Evolutionary conservation across 2,329 filamentous ascomycete species (phyloP), one percentile per base, ranked within the genome.

Genomic region (Zarea fungicola): DNA sequence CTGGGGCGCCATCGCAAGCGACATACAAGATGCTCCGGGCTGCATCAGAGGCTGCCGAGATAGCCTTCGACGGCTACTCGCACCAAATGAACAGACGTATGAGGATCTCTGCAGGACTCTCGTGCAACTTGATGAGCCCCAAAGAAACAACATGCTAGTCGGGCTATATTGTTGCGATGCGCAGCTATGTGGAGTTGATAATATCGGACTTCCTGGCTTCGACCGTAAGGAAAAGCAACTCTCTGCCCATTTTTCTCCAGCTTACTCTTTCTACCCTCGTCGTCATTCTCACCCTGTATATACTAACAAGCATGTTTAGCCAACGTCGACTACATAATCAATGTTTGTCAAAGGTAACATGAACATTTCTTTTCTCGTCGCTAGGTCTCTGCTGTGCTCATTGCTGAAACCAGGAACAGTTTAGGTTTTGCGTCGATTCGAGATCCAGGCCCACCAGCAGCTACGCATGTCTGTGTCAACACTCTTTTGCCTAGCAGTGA

Each of bases 121-220:
- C 5, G 54, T 61, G 54, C 51, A 61, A 58, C 56, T 43, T 18
- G 45, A 50, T 7, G 47, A 52, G 19, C 54, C 60, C 26, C 56
- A 59, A 43, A 56, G 58, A 22, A 57, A 63, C 35, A 43, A 58
- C 7, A 50, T 52, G n/a, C 65, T 79, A 10, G 71, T 68, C 65
- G 58, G 63, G 34, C 62, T 79, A 19, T 80, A 80, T 57, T 75
- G 74, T 60, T 78, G 77, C 59, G 74, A 78, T 57, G 66, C 69
- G 42, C 68, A 65, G 43, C 66, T 66, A 42, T 80, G 76, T 56
- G 76, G 76, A 23, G 73, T 79, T 37, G 62, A 66, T 46, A 61
- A 65, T 43, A 53, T 64, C 23, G 53, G 51, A 11, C 51, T 53
- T 23, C 43, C 50, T 42, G 63, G 60, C n/a, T 67, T 73, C 59